phyloP scores from a whole-genome alignment of 2,329 filamentous ascomycete genomes.

The Ceratocystis huliohia region DNA sequence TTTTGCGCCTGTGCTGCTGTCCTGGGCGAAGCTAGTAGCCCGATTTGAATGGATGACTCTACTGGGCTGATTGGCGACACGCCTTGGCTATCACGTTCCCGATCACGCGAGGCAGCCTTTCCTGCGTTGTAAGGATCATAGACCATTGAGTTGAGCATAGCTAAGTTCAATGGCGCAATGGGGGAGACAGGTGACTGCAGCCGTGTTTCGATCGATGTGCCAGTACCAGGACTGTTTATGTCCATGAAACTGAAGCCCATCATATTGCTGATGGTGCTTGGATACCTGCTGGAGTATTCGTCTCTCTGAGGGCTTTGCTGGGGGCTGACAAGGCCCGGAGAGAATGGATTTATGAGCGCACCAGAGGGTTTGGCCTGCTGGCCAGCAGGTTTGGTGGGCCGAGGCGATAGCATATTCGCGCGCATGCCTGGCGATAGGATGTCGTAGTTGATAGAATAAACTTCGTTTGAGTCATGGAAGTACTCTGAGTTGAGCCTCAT shows the following conservation, averaged over 20 bases:
- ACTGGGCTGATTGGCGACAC: slow-evolving; percentile 10
- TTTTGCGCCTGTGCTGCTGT: slow-evolving; percentile 8
- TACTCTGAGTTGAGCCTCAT: slow-evolving; percentile 30
- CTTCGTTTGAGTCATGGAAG: slow-evolving; percentile 28
- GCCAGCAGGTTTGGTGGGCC: slow-evolving; percentile 24
- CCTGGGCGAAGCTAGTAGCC: slow-evolving; percentile 12
- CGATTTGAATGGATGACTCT: slow-evolving; percentile 16
- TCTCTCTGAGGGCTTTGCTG: not conserved
- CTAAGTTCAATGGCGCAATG: slow-evolving; percentile 17
- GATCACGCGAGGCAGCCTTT: slow-evolving; percentile 23
- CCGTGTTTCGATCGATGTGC: not conserved
- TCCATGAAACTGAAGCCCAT: slow-evolving; percentile 14
- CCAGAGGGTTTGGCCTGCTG: slow-evolving; percentile 24
- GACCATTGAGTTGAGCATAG: slow-evolving; percentile 39
- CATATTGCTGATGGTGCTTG: slow-evolving; percentile 14
- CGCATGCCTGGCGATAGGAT: slow-evolving; percentile 9
- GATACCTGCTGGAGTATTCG: slow-evolving; percentile 18
- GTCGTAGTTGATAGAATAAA: slow-evolving; percentile 30
- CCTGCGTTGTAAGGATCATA: slow-evolving; percentile 36
- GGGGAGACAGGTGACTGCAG: not conserved
- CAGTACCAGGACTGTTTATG: not conserved
- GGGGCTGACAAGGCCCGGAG: not conserved
- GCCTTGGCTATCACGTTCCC: slow-evolving; percentile 29
- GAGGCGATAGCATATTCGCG: slow-evolving; percentile 5
- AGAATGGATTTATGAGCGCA: not conserved